Conservation (phyloP, 331 rosid species). For the Arachis monticola region DNA sequence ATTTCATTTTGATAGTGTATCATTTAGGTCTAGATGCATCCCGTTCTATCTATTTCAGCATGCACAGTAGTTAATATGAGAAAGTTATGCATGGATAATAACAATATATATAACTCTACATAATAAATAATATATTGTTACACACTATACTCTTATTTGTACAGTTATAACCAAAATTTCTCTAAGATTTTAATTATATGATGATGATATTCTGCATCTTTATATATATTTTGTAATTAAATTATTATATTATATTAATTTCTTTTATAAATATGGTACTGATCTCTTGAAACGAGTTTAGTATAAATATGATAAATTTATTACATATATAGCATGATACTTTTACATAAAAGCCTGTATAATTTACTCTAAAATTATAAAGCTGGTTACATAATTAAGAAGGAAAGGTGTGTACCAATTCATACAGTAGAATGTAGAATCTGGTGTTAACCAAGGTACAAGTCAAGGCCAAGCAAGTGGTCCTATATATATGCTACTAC, state of each 20-base stretch:
- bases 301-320: no score
- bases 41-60: constrained; percentile 1
- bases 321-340: no score
- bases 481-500: constrained; percentile 38
- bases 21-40: constrained; percentile 36
- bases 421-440: constrained; percentile 46
- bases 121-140: no score
- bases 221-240: no score
- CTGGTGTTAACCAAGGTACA: constrained; percentile 43
- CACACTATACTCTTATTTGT: no score
- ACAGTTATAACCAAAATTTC: no score
- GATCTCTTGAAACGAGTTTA: no score
- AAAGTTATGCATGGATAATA: constrained; percentile 33
- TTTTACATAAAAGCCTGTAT: no score
- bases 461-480: constrained; percentile 55
- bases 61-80: constrained; percentile 15
- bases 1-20: not conserved
- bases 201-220: no score
- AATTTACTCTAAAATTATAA: not conserved
- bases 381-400: constrained; percentile 6
- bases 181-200: no score
- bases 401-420: constrained; percentile 28
- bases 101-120: constrained; percentile 11
- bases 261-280: no score
- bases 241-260: no score